Evolutionary conservation across 257 asterid genomes (phyloP).

Genomic region (Rehmannia glutinosa): DNA sequence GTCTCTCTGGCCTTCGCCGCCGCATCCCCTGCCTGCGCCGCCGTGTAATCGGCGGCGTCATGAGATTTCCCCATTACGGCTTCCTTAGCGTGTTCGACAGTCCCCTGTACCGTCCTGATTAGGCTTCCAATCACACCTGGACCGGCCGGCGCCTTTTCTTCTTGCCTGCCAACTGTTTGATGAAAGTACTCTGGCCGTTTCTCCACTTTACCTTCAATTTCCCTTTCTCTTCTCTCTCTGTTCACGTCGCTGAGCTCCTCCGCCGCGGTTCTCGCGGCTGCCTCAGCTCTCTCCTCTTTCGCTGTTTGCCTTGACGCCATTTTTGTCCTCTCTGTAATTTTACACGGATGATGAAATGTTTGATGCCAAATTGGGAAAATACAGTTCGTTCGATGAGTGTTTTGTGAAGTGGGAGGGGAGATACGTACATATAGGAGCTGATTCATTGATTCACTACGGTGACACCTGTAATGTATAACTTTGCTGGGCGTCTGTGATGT

Average conservation of each 20-base stretch:
- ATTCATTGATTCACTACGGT: background rate
- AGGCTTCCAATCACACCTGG: constrained; percentile 42
- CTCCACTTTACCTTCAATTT: background rate
- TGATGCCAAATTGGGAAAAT: background rate
- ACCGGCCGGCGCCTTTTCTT: constrained; percentile 14
- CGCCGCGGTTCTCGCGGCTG: constrained; percentile 49
- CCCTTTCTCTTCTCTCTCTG: constrained; percentile 35
- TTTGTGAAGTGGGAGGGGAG: background rate
- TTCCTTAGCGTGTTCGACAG: constrained; percentile 42
- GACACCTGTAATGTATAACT: constrained; percentile 11
- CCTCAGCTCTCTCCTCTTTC: constrained; percentile 52
- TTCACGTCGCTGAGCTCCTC: constrained; percentile 50
- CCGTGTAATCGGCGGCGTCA: constrained; percentile 27
- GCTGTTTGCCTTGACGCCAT: constrained; percentile 49
- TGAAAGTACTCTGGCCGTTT: background rate
- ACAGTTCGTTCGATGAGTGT: background rate
- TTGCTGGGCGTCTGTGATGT: background rate
- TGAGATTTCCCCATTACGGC: constrained; percentile 51
- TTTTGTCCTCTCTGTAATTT: background rate
- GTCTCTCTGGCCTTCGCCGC: constrained; percentile 9
- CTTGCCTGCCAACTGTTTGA: constrained; percentile 1
- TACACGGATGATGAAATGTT: background rate
- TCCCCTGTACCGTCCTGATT: constrained; percentile 33
- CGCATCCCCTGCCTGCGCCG: constrained; percentile 16
- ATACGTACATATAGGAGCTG: background rate